phyloP scores from a whole-genome alignment of 768 basidiomycete species.

The Boletus subparvulus region DNA sequence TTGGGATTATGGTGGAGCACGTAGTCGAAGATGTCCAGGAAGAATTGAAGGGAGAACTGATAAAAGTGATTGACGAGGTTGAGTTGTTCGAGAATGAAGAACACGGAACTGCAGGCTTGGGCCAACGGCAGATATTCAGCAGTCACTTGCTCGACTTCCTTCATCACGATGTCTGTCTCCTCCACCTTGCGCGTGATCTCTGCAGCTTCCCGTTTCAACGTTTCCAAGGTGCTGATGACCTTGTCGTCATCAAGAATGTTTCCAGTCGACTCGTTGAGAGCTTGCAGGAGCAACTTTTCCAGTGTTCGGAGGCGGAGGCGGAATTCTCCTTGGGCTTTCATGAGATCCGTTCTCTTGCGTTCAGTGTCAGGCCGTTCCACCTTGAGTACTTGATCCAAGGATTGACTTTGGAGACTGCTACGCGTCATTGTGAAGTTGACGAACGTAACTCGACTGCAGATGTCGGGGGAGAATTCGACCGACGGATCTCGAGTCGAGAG shows the following conservation, averaged over 20 bases:
- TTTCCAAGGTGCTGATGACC: constrained; percentile 95
- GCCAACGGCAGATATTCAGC: constrained; percentile 92
- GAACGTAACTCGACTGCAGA: constrained; percentile 95
- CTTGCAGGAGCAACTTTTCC: constrained; percentile 90
- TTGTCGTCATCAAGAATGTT: constrained; percentile 99
- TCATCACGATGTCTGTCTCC: constrained; percentile 95
- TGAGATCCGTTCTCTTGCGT: constrained; percentile 90
- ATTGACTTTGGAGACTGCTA: constrained; percentile 97
- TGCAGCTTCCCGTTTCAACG: constrained; percentile 92
- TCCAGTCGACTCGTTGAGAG: constrained; percentile 93
- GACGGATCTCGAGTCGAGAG: constrained; percentile 96
- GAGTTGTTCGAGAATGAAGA: constrained; percentile 95
- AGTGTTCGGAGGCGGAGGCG: constrained; percentile 86
- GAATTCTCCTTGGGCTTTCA: constrained; percentile 99
- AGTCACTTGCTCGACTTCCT: constrained; percentile 94
- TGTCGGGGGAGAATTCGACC: constrained; percentile 96
- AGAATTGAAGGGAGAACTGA: constrained; percentile 96
- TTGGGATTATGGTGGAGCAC: constrained; percentile 91
- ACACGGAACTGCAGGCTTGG: constrained; percentile 93
- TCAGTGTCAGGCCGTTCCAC: constrained; percentile 97
- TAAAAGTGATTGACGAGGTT: constrained; percentile 97
- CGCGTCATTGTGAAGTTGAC: constrained; percentile 99
- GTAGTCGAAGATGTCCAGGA: constrained; percentile 98
- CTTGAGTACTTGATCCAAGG: constrained; percentile 94
- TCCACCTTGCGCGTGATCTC: constrained; percentile 95